These are phyloP conservation scores for Colletotrichum musicola DNA, from an alignment of 2,329 filamentous ascomycete species.

Conservation along the genomic window DNA sequence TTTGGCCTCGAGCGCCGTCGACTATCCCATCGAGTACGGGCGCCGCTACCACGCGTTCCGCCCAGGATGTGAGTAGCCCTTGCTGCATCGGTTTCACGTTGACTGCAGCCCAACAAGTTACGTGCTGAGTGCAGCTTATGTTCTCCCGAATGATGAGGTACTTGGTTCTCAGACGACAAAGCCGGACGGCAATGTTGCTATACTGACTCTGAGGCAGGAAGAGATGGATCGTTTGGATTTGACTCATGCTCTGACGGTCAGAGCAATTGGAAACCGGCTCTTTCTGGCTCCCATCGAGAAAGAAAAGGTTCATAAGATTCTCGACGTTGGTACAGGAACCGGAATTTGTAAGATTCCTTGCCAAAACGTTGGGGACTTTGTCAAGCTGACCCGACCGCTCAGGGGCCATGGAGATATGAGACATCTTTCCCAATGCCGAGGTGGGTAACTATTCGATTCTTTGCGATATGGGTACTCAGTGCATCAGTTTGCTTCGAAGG, in stretches of 20 bases:
- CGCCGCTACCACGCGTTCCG: conserved; percentile 34
- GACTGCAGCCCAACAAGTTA: background rate
- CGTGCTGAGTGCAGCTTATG: background rate
- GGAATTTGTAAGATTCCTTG: conserved; percentile 43
- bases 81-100: background rate
- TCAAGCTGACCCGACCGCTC: background rate
- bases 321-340: conserved; percentile 72
- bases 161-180: conserved; percentile 50
- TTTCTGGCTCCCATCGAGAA: conserved; percentile 9
- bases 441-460: background rate
- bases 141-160: conserved; percentile 50
- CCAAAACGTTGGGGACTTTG: background rate
- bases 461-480: conserved; percentile 44
- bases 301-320: conserved; percentile 50
- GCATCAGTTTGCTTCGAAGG: conserved; percentile 35
- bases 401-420: conserved; percentile 56
- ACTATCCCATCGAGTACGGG: conserved; percentile 25
- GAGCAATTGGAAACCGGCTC: conserved; percentile 1
- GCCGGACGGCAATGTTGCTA: background rate
- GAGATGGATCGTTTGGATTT: conserved; percentile 25
- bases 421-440: conserved; percentile 7
- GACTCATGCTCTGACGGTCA: conserved; percentile 15
- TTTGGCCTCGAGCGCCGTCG: conserved; percentile 14
- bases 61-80: conserved; percentile 30
- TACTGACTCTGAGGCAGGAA: background rate